A percentile compares a stretch with the other conserved stretches of the same genome.
phyloP scores from a whole-genome alignment of 1,284 basidiomycete species.

The Tilletiopsis washingtonensis region DNA sequence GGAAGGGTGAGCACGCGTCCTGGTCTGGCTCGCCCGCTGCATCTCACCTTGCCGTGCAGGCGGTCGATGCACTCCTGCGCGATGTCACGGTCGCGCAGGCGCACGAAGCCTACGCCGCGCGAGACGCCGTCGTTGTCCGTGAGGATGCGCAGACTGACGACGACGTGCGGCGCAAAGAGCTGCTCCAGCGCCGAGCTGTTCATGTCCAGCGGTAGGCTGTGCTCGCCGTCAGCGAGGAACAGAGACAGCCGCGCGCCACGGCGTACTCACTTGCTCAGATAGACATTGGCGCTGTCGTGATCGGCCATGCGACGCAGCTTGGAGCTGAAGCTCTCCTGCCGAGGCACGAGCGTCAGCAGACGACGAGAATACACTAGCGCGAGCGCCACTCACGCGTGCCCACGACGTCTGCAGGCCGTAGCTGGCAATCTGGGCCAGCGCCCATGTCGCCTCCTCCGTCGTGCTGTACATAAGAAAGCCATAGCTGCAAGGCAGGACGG shows the following conservation, averaged over 20 bases:
- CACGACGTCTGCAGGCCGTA: conserved; percentile 26
- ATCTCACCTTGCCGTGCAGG: conserved; percentile 20
- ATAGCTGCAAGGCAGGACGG: conserved; percentile 7
- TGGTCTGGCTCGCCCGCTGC: not conserved
- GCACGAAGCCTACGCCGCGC: conserved; percentile 34
- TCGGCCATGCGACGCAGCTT: conserved; percentile 30
- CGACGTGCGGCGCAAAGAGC: conserved; percentile 30
- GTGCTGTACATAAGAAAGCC: conserved; percentile 36
- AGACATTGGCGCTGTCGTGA: conserved; percentile 28
- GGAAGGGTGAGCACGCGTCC: not conserved
- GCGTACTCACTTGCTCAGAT: conserved; percentile 23
- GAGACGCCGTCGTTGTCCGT: conserved; percentile 26
- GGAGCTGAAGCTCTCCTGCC: conserved; percentile 28
- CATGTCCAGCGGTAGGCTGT: conserved; percentile 1
- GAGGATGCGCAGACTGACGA: conserved; percentile 34
- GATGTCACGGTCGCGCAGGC: conserved; percentile 20
- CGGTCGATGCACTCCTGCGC: conserved; percentile 34
- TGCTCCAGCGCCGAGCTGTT: conserved; percentile 19
- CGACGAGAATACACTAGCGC: not conserved
- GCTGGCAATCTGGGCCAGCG: conserved; percentile 23
- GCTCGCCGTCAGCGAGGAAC: not conserved
- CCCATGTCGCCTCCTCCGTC: conserved; percentile 22
- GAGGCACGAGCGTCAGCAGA: not conserved
- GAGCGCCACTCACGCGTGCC: conserved; percentile 18
- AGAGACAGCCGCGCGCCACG: not conserved